phyloP scores from a whole-genome alignment of 2,329 filamentous ascomycete species.

The Talaromyces sp. region DNA sequence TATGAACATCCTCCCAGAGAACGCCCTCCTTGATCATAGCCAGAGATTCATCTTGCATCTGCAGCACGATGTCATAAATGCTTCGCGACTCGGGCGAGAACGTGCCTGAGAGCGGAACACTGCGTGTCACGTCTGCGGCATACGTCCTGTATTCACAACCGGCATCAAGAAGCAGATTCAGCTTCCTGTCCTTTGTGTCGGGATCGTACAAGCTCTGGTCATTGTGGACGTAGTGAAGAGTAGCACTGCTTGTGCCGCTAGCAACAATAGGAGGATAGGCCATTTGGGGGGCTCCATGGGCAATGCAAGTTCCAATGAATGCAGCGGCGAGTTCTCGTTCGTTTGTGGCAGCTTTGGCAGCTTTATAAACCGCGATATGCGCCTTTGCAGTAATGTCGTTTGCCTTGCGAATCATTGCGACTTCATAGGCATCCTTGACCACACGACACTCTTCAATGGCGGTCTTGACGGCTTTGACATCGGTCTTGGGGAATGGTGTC shows the following conservation, averaged over 20 bases:
- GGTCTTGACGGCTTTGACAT: constrained; percentile 54
- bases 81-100: constrained; percentile 64
- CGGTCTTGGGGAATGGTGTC: constrained; percentile 60
- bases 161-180: constrained; percentile 79
- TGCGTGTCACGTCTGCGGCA: constrained; percentile 83
- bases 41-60: constrained; percentile 76
- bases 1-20: constrained; percentile 65
- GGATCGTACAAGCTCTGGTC: constrained; percentile 60
- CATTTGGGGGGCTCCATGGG: constrained; percentile 66
- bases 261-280: constrained; percentile 88
- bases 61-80: constrained; percentile 71
- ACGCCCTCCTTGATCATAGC: constrained; percentile 61
- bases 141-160: constrained; percentile 82
- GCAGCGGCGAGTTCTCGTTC: constrained; percentile 79
- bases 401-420: constrained; percentile 73
- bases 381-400: constrained; percentile 73
- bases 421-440: constrained; percentile 79
- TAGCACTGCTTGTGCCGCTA: constrained; percentile 73
- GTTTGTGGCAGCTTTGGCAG: constrained; percentile 58
- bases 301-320: constrained; percentile 67
- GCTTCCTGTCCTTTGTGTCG: constrained; percentile 39
- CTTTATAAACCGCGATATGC: constrained; percentile 65
- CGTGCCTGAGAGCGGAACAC: constrained; percentile 67
- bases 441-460: constrained; percentile 78
- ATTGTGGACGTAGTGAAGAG: constrained; percentile 81